Conservation (phyloP, 495 filamentous ascomycete species). For the Darksidea phi region DNA sequence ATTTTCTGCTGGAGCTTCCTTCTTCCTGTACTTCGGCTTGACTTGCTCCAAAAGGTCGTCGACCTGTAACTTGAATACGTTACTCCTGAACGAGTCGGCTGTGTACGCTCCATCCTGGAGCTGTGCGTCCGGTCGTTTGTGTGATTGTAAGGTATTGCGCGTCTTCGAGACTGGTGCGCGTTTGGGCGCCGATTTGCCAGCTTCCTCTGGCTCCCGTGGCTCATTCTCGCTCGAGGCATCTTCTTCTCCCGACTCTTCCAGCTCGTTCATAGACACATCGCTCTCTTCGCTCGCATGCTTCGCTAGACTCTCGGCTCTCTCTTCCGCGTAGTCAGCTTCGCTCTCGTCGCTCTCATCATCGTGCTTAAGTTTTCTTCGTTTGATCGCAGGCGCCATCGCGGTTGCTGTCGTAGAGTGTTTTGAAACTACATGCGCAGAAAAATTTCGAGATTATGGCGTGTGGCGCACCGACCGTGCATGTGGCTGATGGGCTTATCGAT, state of each 20-base stretch:
- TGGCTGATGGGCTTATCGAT: constrained; percentile 34
- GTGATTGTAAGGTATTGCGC: background rate
- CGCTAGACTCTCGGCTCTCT: background rate
- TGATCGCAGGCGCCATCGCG: constrained; percentile 32
- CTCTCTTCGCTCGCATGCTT: background rate
- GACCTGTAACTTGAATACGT: constrained; percentile 81
- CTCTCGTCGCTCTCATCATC: constrained; percentile 25
- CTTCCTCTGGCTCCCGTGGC: background rate
- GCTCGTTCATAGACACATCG: background rate
- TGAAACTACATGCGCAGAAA: background rate
- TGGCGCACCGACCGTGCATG: constrained; percentile 9
- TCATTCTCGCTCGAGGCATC: background rate
- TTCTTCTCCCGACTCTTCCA: background rate
- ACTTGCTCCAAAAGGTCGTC: constrained; percentile 76
- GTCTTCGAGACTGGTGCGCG: background rate
- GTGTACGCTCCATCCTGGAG: constrained; percentile 34
- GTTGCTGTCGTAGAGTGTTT: constrained; percentile 23
- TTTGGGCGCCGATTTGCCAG: background rate
- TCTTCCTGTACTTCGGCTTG: constrained; percentile 65
- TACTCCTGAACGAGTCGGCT: constrained; percentile 57
- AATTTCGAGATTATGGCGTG: background rate
- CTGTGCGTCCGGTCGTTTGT: constrained; percentile 11
- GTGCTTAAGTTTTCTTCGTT: constrained; percentile 41
- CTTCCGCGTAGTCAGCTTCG: constrained; percentile 21
- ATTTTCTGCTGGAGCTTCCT: constrained; percentile 63